A percentile compares a stretch with the other conserved stretches of the same genome.
phyloP scores from a whole-genome alignment of 2,329 filamentous ascomycete genomes.

The Calonectria pteridis region DNA sequence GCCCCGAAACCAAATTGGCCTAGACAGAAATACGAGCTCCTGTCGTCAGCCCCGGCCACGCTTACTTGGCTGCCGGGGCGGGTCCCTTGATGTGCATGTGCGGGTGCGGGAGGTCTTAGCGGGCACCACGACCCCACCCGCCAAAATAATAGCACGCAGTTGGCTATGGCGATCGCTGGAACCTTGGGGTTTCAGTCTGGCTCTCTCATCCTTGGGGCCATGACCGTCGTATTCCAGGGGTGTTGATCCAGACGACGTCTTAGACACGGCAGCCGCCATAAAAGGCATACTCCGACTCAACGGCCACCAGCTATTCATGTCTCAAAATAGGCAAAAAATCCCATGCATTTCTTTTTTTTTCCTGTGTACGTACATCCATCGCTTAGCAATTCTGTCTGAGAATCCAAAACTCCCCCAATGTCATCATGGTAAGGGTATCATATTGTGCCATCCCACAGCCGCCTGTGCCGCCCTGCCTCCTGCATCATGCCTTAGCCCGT shows the following conservation, averaged over 20 bases:
- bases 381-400: background rate
- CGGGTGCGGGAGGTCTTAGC: background rate
- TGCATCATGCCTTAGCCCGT: slow-evolving; percentile 50
- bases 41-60: background rate
- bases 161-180: background rate
- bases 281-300: background rate
- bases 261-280: background rate
- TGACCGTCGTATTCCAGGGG: background rate
- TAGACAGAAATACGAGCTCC: slow-evolving; percentile 4
- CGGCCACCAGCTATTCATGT: background rate
- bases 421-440: slow-evolving; percentile 26
- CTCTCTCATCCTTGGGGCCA: background rate
- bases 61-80: background rate
- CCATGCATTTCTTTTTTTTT: background rate
- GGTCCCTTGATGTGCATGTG: background rate
- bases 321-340: background rate
- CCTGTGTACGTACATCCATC: background rate
- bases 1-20: background rate
- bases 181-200: background rate
- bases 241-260: background rate
- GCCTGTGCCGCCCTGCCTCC: background rate
- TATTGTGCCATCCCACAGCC: slow-evolving; percentile 1
- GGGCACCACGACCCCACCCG: background rate
- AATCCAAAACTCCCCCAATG: background rate
- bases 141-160: background rate